phyloP scores from a whole-genome alignment of 805 yeast genomes.

The Debaryomyces hansenii region DNA sequence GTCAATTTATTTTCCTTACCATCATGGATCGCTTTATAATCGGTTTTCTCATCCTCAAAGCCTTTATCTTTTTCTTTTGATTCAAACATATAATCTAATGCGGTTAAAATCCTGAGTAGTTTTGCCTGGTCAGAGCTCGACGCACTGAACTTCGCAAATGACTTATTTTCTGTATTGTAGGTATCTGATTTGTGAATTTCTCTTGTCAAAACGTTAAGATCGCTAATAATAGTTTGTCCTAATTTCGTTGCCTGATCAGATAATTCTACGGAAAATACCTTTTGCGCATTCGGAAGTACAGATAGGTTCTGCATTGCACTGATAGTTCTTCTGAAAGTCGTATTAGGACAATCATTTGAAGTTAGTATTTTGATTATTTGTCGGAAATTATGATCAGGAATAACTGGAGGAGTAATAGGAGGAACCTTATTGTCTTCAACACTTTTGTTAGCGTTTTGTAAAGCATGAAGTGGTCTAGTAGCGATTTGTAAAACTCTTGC shows the following conservation, averaged over 20 bases:
- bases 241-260: conserved; percentile 62
- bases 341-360: conserved; percentile 80
- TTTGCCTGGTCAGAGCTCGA: conserved; percentile 87
- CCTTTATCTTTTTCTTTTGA: conserved; percentile 26
- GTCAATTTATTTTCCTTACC: conserved; percentile 2
- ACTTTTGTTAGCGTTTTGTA: conserved; percentile 44
- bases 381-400: conserved; percentile 62
- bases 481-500: conserved; percentile 76
- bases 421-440: conserved; percentile 17
- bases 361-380: conserved; percentile 66
- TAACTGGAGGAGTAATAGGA: conserved; percentile 52
- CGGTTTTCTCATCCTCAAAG: conserved; percentile 9
- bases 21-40: conserved; percentile 1
- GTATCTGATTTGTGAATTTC: conserved; percentile 41
- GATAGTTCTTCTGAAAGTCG: conserved; percentile 81
- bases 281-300: conserved; percentile 57
- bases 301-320: conserved; percentile 78
- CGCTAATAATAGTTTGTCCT: conserved; percentile 54
- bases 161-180: conserved; percentile 48
- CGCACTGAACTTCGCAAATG: conserved; percentile 68
- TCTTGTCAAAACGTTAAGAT: conserved; percentile 49
- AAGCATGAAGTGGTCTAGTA: conserved; percentile 65
- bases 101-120: conserved; percentile 80
- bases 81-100: conserved; percentile 79
- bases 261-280: conserved; percentile 65